phyloP scores from a whole-genome alignment of 257 asterid species.

The Forsythia viridissima region DNA sequence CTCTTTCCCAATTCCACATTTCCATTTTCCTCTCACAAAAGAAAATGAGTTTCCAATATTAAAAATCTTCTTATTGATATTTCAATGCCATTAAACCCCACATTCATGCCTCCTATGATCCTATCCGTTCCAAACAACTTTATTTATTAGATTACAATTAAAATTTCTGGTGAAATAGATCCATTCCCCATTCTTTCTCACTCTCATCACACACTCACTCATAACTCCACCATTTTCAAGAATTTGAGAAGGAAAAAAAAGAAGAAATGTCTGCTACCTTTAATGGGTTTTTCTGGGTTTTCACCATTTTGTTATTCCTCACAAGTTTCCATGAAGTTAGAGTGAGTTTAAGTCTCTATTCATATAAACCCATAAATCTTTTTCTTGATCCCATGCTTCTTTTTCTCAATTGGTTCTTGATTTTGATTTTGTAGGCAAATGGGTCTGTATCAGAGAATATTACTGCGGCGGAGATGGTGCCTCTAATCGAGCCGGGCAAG shows the following conservation, averaged over 20 bases:
- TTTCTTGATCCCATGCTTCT: neutral
- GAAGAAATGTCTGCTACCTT: constrained; percentile 47
- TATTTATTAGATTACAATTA: constrained; percentile 27
- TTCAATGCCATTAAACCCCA: constrained; percentile 34
- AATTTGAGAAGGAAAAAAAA: neutral
- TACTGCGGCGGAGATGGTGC: constrained; percentile 51
- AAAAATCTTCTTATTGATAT: constrained; percentile 22
- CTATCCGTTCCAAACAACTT: constrained; percentile 41
- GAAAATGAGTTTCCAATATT: neutral
- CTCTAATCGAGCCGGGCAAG: constrained; percentile 56
- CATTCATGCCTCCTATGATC: constrained; percentile 18
- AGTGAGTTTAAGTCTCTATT: constrained; percentile 38
- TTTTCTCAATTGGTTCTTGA: constrained; percentile 12
- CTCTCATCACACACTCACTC: constrained; percentile 13
- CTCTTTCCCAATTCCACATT: neutral
- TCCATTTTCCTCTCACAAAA: neutral
- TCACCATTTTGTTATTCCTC: constrained; percentile 42
- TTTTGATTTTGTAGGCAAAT: constrained; percentile 37
- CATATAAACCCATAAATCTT: neutral
- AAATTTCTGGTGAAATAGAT: neutral
- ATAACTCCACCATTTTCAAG: constrained; percentile 4
- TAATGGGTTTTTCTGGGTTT: constrained; percentile 41
- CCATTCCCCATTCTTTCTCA: neutral
- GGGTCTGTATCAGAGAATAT: constrained; percentile 27
- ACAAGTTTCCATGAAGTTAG: constrained; percentile 28